Evolutionary conservation across 179 eudicot species (phyloP), one percentile per base, ranked within the genome.

Genomic region (Pouteria campechiana): DNA sequence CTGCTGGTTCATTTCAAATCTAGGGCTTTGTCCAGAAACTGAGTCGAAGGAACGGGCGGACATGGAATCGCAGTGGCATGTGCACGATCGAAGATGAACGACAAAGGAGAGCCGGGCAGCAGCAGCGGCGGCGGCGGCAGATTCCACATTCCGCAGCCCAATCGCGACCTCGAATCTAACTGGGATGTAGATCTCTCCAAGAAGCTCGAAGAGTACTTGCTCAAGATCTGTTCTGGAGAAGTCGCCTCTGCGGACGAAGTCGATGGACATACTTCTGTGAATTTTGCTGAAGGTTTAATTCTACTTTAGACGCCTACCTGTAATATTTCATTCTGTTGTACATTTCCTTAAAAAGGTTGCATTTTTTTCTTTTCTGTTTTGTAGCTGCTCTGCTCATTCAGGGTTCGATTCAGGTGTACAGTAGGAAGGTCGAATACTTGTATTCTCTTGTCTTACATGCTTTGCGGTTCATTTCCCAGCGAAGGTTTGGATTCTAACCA

Each of bases 381-480:
- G 75, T 49, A 92, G 99, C 99, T 65, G 99, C 96, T 20, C 57
- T 92, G 55, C 46, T 87, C 61, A 78, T 92, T 55, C 94, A 87
- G 55, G 92, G 96, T 17, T 92, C 96, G 4, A 61, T 79, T 43
- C 94, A 87, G 66, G 96, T 92, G 52, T 92, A 87, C 38, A 79
- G 99, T 52, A 59, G 83, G 37, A 92, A 82, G 65, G 96, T 92
- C 19, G 99, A 92, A 60, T 87, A 92, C 43, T 75, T 92, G 21
- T 79, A 92, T 78, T 74, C 80, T 37, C 51, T 92, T 75, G 96
- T 87, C 37, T 38, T 77, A 41, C 94, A 92, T 49, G 77, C 92
- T 37, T 73, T 83, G 79, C 83, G 82, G 32, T 87, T 77, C 33
- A 54, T 92, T 47, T 75, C 88, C 12, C 75, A 82, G 59, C 63